A percentile compares a stretch with the other conserved stretches of the same genome.
phyloP scores from a whole-genome alignment of 2,329 filamentous ascomycete species.

The Botrytis cinerea region DNA sequence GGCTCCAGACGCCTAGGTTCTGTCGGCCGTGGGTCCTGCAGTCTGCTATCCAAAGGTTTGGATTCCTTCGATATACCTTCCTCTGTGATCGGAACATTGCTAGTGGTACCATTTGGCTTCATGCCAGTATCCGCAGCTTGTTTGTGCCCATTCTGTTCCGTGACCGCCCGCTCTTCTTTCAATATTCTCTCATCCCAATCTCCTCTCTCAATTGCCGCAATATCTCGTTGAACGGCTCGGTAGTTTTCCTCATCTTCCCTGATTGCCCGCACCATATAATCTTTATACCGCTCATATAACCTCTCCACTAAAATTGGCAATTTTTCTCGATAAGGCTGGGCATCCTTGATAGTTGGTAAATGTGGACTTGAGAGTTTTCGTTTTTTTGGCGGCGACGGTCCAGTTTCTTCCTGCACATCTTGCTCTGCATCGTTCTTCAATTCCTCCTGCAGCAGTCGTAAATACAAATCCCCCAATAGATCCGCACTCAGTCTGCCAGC shows the following conservation, averaged over 20 bases:
- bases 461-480: conserved; percentile 76
- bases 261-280: conserved; percentile 69
- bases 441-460: conserved; percentile 75
- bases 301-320: conserved; percentile 71
- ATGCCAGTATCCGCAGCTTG: not conserved
- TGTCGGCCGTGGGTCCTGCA: conserved; percentile 22
- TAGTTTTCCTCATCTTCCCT: conserved; percentile 72
- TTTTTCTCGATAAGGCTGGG: conserved; percentile 63
- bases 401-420: conserved; percentile 46
- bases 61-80: conserved; percentile 22
- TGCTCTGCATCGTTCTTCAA: conserved; percentile 51
- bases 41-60: conserved; percentile 23
- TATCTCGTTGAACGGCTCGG: conserved; percentile 64
- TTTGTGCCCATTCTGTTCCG: conserved; percentile 20
- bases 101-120: conserved; percentile 12
- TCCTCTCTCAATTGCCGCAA: conserved; percentile 66
- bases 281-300: conserved; percentile 74
- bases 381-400: conserved; percentile 64
- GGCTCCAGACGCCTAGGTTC: conserved; percentile 25
- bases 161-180: conserved; percentile 29
- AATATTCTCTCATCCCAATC: conserved; percentile 50
- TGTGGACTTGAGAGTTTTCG: conserved; percentile 70
- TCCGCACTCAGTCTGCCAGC: conserved; percentile 72
- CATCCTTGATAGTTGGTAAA: conserved; percentile 65
- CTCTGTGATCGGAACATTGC: not conserved